A percentile compares a stretch with the other conserved stretches of the same genome.
Conservation (phyloP, 2,329 filamentous ascomycete species). For the Phialophora expanda region DNA sequence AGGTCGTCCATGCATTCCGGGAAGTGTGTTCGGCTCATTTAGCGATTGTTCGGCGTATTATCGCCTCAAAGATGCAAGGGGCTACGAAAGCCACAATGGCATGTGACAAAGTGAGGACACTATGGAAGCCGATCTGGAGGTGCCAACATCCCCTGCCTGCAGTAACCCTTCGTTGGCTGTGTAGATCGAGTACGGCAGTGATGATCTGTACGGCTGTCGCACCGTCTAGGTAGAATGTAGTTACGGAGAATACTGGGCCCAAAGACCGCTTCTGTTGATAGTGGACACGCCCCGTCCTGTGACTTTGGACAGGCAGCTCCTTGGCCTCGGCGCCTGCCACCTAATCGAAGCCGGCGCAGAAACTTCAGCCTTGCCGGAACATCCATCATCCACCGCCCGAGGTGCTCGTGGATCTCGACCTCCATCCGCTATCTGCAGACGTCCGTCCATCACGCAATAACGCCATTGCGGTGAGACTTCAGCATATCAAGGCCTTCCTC, state of each 20-base stretch:
- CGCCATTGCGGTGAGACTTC: neutral
- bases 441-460: neutral
- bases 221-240: neutral
- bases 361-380: conserved; percentile 10
- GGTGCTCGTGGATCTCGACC: neutral
- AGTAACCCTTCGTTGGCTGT: neutral
- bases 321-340: neutral
- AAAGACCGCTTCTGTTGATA: neutral
- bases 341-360: neutral
- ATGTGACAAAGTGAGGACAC: conserved; percentile 6
- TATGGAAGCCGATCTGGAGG: too few relatives aligned
- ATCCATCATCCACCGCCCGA: neutral
- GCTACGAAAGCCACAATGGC: neutral
- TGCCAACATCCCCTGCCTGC: neutral
- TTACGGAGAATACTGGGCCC: neutral
- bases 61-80: neutral
- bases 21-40: neutral
- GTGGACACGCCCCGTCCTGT: neutral
- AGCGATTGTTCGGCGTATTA: neutral
- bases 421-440: neutral
- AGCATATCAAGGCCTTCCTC: neutral
- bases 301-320: too few relatives aligned
- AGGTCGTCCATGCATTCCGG: neutral
- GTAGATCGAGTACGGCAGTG: neutral
- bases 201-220: neutral